Evolutionary conservation across 2,329 filamentous ascomycete genomes (phyloP).

Genomic region (Aureobasidium leucospermi): DNA sequence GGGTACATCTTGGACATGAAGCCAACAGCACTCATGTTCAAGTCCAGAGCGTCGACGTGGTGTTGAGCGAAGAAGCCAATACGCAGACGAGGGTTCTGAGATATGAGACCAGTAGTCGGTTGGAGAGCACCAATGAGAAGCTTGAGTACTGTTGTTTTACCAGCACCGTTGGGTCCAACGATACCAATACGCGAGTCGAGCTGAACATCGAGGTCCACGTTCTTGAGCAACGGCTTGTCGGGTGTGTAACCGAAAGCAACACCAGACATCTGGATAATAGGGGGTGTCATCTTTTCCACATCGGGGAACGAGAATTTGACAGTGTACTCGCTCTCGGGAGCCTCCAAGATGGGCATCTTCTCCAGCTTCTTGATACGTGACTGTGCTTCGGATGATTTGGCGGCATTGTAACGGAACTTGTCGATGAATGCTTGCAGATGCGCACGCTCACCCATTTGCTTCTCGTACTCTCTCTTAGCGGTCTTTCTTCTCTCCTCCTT

Average conservation of each 20-base stretch:
- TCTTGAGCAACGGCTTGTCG: conserved; percentile 70
- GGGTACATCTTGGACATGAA: conserved; percentile 95
- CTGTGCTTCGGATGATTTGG: conserved; percentile 96
- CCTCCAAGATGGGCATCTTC: conserved; percentile 84
- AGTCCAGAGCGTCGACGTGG: conserved; percentile 91
- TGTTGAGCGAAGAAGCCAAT: conserved; percentile 98
- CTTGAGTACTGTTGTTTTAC: conserved; percentile 97
- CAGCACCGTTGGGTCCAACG: conserved; percentile 96
- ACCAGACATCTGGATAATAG: conserved; percentile 93
- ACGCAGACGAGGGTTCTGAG: conserved; percentile 77
- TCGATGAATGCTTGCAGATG: conserved; percentile 98
- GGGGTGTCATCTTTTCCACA: conserved; percentile 93
- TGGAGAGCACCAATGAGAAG: conserved; percentile 83
- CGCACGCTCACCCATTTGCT: conserved; percentile 88
- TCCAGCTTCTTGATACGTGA: conserved; percentile 99
- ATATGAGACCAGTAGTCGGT: conserved; percentile 73
- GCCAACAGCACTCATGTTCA: conserved; percentile 79
- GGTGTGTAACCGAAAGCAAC: conserved; percentile 82
- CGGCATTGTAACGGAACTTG: conserved; percentile 98
- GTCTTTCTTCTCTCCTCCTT: conserved; percentile 96
- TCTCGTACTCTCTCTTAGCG: conserved; percentile 95
- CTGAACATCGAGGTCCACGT: conserved; percentile 94
- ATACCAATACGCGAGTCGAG: conserved; percentile 97
- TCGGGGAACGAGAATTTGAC: conserved; percentile 97
- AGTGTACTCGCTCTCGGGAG: conserved; percentile 88